Evolutionary conservation across 2,329 filamentous ascomycete species (phyloP).

Genomic region (Pseudogymnoascus sp.): DNA sequence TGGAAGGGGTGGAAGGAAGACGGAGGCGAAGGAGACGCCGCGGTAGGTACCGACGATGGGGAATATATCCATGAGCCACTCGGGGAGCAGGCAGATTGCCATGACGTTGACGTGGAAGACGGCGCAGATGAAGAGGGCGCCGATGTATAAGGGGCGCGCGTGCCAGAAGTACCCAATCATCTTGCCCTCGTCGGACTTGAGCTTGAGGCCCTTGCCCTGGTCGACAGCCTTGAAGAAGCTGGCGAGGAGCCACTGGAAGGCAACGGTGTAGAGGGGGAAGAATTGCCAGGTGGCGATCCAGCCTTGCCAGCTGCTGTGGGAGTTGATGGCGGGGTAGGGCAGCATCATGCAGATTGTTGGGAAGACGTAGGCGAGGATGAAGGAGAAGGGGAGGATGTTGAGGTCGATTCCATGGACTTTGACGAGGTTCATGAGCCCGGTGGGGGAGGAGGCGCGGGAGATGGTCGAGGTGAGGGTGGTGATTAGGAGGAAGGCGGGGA

Average conservation of each 20-base stretch:
- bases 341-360: conserved; percentile 2
- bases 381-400: background rate
- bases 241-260: background rate
- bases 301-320: conserved; percentile 1
- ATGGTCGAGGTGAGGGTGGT: background rate
- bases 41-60: background rate
- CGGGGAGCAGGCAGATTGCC: background rate
- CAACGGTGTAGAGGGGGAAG: background rate
- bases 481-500: conserved; percentile 5
- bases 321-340: background rate
- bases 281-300: background rate
- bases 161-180: background rate
- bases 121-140: background rate
- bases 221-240: conserved; percentile 3
- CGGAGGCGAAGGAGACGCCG: background rate
- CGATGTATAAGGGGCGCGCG: background rate
- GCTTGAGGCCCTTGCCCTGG: background rate
- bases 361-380: background rate
- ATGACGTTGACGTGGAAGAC: conserved; percentile 5
- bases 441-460: background rate
- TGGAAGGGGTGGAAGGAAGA: background rate
- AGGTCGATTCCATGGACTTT: background rate
- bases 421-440: background rate
- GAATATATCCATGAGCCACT: background rate
- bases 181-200: conserved; percentile 4